These are phyloP conservation scores for Emergomyces pasteurianus DNA, from an alignment of 2,329 filamentous ascomycete species.

Conservation along the genomic window DNA sequence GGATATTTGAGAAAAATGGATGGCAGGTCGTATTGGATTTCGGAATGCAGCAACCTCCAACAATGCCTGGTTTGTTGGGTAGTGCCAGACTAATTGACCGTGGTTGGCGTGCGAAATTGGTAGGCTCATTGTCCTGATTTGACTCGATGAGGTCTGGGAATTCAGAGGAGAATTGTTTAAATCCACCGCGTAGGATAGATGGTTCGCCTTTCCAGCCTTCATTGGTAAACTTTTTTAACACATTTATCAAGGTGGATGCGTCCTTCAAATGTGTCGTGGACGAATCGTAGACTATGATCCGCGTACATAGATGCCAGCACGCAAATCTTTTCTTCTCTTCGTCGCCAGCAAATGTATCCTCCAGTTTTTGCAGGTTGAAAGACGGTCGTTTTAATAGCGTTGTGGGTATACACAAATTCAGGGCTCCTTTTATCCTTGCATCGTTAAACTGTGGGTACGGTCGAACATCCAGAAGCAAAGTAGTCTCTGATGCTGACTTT, in stretches of 20 bases:
- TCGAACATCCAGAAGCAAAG: conserved; percentile 72
- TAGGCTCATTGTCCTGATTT: conserved; percentile 20
- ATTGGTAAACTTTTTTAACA: conserved; percentile 80
- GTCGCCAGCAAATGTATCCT: conserved; percentile 69
- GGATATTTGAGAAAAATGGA: conserved; percentile 91
- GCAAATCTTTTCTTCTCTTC: conserved; percentile 61
- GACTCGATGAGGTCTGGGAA: conserved; percentile 55
- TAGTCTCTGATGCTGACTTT: conserved; percentile 36
- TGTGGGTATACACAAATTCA: conserved; percentile 91
- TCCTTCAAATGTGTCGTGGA: conserved; percentile 68
- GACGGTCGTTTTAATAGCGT: conserved; percentile 83
- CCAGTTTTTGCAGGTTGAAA: conserved; percentile 77
- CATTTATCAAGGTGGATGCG: conserved; percentile 67
- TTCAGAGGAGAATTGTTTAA: conserved; percentile 56
- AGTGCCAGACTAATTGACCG: conserved; percentile 40
- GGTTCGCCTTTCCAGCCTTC: conserved; percentile 68
- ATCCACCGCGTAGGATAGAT: conserved; percentile 71
- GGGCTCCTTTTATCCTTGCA: conserved; percentile 62
- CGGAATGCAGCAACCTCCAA: conserved; percentile 77
- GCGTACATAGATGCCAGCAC: conserved; percentile 59
- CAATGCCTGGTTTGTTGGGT: conserved; percentile 38
- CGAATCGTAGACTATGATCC: conserved; percentile 80
- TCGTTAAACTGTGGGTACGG: conserved; percentile 71
- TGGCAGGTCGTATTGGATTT: conserved; percentile 55
- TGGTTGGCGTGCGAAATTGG: conserved; percentile 17